Percentiles rank a stretch among this genome's conserved stretches.
Conservation (phyloP, 257 asterid species). For the Solanum stenotomum region DNA sequence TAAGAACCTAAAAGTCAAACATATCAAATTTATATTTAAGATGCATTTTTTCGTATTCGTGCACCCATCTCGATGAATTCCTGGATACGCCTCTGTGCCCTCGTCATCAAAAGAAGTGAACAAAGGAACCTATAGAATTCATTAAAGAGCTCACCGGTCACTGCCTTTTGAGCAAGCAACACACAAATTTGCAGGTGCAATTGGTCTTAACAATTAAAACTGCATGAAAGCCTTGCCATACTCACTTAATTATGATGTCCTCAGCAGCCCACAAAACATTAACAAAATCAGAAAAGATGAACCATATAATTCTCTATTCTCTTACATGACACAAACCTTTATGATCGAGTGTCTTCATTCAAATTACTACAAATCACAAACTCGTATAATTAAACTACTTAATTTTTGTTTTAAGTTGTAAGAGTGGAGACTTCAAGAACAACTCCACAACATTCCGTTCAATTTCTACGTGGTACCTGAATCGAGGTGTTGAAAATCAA, state of each 20-base stretch:
- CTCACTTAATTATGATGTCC: neutral
- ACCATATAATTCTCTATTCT: neutral
- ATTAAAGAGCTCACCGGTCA: too few relatives aligned
- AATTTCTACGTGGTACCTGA: conserved; percentile 50
- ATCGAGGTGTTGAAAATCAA: conserved; percentile 71
- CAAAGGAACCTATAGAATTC: neutral
- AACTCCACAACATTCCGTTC: neutral
- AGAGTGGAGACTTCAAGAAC: neutral
- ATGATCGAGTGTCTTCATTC: neutral
- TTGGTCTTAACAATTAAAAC: too few relatives aligned
- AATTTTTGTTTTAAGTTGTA: neutral
- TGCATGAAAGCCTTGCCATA: neutral
- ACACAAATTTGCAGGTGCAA: too few relatives aligned
- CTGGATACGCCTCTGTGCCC: too few relatives aligned
- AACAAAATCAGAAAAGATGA: neutral
- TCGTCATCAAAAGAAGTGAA: neutral
- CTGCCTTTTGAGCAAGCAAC: neutral
- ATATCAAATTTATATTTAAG: too few relatives aligned
- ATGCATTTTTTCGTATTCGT: too few relatives aligned
- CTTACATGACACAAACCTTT: neutral
- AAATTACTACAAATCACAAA: neutral
- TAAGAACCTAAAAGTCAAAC: too few relatives aligned
- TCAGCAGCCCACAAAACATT: neutral
- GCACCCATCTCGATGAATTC: too few relatives aligned
- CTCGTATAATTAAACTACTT: neutral